Conservation (phyloP, 2,329 filamentous ascomycete species). For the Seiridium unicorne region DNA sequence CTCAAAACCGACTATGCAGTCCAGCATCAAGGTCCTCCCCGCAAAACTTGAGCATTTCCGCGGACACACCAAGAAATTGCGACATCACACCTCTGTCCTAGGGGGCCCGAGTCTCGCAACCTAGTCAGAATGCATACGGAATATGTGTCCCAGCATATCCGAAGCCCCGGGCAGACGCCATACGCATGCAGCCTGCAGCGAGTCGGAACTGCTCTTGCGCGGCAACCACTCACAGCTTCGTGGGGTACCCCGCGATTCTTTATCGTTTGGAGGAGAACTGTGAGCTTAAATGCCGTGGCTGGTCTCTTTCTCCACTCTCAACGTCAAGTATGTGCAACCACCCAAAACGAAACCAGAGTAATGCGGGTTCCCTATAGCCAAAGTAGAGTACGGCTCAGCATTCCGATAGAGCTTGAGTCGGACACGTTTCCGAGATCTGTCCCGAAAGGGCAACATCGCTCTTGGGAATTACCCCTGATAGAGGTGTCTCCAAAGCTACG, state of each 20-base stretch:
- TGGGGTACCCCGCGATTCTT: constrained; percentile 7
- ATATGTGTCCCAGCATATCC: background rate
- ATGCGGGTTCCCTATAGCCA: no score
- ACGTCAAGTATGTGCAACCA: no score
- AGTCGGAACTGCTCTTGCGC: background rate
- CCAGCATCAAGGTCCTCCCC: background rate
- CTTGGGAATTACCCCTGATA: no score
- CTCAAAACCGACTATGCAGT: background rate
- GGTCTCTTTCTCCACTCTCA: background rate
- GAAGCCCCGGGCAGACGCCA: background rate
- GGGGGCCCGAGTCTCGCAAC: background rate
- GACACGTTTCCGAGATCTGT: no score
- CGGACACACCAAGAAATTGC: background rate
- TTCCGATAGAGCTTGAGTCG: no score
- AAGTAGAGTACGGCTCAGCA: no score
- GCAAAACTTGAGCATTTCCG: constrained; percentile 5
- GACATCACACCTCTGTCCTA: background rate
- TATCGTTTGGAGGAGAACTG: background rate
- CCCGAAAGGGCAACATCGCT: no score
- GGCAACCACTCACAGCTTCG: background rate
- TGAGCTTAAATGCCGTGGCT: background rate
- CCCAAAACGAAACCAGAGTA: no score
- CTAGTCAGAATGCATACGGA: background rate
- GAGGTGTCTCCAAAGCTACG: no score
- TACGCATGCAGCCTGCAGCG: background rate